These are phyloP conservation scores for Bipolaris oryzae DNA, from an alignment of 2,329 filamentous ascomycete genomes.

Conservation along the genomic window DNA sequence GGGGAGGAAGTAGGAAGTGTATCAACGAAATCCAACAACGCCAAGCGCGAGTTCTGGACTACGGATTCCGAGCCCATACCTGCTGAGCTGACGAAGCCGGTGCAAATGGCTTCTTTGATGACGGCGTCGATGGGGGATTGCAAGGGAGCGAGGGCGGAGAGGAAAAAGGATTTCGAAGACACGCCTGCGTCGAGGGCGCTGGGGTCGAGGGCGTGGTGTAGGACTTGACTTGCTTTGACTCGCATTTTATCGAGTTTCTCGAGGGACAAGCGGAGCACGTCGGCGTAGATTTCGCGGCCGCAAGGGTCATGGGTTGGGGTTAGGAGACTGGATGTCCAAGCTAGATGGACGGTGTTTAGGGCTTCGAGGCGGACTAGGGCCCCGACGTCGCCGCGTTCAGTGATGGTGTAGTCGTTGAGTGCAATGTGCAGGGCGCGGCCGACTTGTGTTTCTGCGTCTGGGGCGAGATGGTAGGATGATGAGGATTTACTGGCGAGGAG, in stretches of 20 bases:
- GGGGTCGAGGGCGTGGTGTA: constrained; percentile 12
- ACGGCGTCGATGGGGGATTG: constrained; percentile 13
- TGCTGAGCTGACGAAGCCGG: constrained; percentile 73
- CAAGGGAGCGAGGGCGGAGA: constrained; percentile 53
- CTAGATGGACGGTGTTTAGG: constrained; percentile 66
- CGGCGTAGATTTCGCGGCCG: constrained; percentile 38
- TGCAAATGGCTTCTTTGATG: constrained; percentile 57
- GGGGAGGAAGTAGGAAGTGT: constrained; percentile 26
- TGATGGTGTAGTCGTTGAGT: constrained; percentile 89
- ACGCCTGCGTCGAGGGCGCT: constrained; percentile 44
- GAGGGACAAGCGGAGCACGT: constrained; percentile 71
- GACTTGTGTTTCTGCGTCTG: constrained; percentile 31
- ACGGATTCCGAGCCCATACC: constrained; percentile 80
- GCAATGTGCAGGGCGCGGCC: constrained; percentile 49
- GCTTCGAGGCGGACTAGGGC: constrained; percentile 84
- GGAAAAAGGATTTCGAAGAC: constrained; percentile 67
- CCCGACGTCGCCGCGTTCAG: constrained; percentile 86
- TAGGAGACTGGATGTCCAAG: constrained; percentile 35
- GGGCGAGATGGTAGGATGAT: constrained; percentile 7
- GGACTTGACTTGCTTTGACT: constrained; percentile 35
- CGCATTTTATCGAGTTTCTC: constrained; percentile 93
- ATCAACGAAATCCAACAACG: constrained; percentile 59
- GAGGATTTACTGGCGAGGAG: constrained; percentile 32
- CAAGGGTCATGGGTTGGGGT: constrained; percentile 14
- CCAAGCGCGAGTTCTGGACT: constrained; percentile 70